These are phyloP conservation scores for Penicillium paradoxum DNA, from an alignment of 495 filamentous ascomycete genomes.

Conservation along the genomic window DNA sequence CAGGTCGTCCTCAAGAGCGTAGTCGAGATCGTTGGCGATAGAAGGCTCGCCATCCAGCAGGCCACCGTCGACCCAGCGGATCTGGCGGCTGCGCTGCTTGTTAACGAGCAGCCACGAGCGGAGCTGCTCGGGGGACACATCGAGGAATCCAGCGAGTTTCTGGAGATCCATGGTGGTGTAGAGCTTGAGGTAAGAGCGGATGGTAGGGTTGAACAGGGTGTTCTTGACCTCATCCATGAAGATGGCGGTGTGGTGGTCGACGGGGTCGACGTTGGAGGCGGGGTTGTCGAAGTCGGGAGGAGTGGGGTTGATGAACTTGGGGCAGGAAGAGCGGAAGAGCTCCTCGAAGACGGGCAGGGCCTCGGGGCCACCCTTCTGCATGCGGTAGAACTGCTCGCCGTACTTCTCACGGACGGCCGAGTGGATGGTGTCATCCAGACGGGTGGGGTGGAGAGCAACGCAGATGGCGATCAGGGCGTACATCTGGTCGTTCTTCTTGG, in stretches of 20 bases:
- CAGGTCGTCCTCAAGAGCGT: slow-evolving; percentile 92
- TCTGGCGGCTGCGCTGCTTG: slow-evolving; percentile 96
- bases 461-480: slow-evolving; percentile 98
- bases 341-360: slow-evolving; percentile 94
- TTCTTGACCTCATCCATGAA: slow-evolving; percentile 99
- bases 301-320: slow-evolving; percentile 98
- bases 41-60: slow-evolving; percentile 88
- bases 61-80: slow-evolving; percentile 86
- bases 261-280: slow-evolving; percentile 87
- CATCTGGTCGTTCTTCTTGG: slow-evolving; percentile 99
- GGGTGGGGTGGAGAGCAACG: slow-evolving; percentile 92
- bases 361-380: slow-evolving; percentile 93
- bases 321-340: slow-evolving; percentile 90
- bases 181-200: slow-evolving; percentile 96
- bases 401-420: slow-evolving; percentile 97
- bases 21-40: slow-evolving; percentile 89
- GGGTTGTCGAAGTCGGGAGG: slow-evolving; percentile 97
- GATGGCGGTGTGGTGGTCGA: slow-evolving; percentile 92
- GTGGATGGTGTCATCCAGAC: slow-evolving; percentile 98
- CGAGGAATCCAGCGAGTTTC: slow-evolving; percentile 95
- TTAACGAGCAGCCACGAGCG: slow-evolving; percentile 88
- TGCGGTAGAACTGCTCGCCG: slow-evolving; percentile 89
- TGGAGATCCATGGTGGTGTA: slow-evolving; percentile 99
- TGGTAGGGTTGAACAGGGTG: slow-evolving; percentile 85
- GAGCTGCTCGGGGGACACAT: slow-evolving; percentile 88